phyloP scores from a whole-genome alignment of 2,329 filamentous ascomycete genomes.

The Thelonectria discophora region DNA sequence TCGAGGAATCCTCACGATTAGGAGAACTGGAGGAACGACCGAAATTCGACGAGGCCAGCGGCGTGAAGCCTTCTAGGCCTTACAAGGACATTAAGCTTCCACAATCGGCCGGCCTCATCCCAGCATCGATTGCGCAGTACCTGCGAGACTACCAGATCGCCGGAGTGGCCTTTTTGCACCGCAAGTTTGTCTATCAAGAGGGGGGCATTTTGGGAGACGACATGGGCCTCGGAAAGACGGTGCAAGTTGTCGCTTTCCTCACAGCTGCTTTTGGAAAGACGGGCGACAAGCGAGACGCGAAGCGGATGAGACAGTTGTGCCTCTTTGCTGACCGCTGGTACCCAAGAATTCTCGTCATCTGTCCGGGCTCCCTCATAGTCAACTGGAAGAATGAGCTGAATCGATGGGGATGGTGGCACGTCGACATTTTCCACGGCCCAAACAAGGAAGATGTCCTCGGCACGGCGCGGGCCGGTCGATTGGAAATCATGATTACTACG shows the following conservation, averaged over 20 bases:
- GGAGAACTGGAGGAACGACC: conserved; percentile 71
- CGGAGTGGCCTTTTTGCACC: conserved; percentile 85
- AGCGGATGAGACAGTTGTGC: conserved; percentile 87
- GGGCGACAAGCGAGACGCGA: conserved; percentile 83
- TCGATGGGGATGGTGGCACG: conserved; percentile 96
- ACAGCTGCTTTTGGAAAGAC: conserved; percentile 94
- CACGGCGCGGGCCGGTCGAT: conserved; percentile 76
- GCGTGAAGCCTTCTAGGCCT: conserved; percentile 70
- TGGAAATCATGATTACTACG: conserved; percentile 94
- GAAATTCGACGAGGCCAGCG: conserved; percentile 63
- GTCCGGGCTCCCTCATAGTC: conserved; percentile 84
- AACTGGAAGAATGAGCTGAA: conserved; percentile 91
- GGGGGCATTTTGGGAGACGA: conserved; percentile 94
- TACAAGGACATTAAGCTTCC: conserved; percentile 80
- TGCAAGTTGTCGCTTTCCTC: conserved; percentile 93
- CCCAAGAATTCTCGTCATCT: conserved; percentile 79
- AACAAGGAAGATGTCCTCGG: conserved; percentile 74
- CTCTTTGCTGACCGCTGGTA: conserved; percentile 76
- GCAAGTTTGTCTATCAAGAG: conserved; percentile 88
- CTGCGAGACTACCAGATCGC: conserved; percentile 90
- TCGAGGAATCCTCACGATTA: conserved; percentile 58
- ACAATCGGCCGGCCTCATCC: conserved; percentile 82
- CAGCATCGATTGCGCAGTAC: conserved; percentile 89
- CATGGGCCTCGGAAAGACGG: conserved; percentile 97
- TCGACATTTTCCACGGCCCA: conserved; percentile 80